These are phyloP conservation scores for Leccinum griseonigrum DNA, from an alignment of 1,284 basidiomycete species.

Conservation along the genomic window DNA sequence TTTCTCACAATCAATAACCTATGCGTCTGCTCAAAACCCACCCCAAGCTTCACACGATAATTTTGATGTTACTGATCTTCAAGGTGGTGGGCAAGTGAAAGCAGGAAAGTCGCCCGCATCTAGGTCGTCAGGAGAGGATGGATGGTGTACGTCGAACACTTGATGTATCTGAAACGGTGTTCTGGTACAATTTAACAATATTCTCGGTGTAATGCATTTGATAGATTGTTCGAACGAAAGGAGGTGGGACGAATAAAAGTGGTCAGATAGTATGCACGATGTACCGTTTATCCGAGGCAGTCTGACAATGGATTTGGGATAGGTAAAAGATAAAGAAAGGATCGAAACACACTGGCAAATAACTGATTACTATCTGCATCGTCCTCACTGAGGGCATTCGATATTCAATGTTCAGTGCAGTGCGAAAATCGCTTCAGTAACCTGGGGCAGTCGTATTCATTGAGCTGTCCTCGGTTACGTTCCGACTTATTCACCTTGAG, in stretches of 20 bases:
- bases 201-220: neutral
- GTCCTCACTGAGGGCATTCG: neutral
- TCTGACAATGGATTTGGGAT: neutral
- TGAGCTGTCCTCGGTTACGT: neutral
- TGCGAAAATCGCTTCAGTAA: neutral
- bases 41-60: constrained; percentile 6
- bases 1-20: constrained; percentile 13
- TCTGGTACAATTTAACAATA: constrained; percentile 1
- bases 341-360: neutral
- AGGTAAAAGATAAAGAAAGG: neutral
- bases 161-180: constrained; percentile 6
- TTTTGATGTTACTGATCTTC: constrained; percentile 10
- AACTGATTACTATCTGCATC: neutral
- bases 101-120: constrained; percentile 10
- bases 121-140: constrained; percentile 13
- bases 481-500: neutral
- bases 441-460: neutral
- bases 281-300: neutral
- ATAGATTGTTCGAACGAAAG: neutral
- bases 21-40: constrained; percentile 7
- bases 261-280: neutral
- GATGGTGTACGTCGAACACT: constrained; percentile 10
- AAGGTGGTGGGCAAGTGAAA: constrained; percentile 7
- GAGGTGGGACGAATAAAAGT: neutral
- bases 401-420: neutral